Conservation (phyloP, 345 rosid species). For the Turritis glabra region DNA sequence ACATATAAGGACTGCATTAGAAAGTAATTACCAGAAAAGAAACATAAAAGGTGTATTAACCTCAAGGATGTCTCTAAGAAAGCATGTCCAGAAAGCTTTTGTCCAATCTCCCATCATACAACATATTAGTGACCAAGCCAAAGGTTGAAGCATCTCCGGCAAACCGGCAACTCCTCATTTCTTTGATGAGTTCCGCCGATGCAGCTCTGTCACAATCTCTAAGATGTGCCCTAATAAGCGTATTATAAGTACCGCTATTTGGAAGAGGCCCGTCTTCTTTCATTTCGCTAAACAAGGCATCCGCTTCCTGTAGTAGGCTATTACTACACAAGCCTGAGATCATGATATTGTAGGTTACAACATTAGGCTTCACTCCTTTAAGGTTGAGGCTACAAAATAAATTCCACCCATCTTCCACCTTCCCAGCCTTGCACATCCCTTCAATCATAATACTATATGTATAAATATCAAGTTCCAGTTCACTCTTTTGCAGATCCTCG, state of each 20-base stretch:
- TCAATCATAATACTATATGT: background rate
- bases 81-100: background rate
- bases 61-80: too few relatives aligned
- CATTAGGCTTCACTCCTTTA: background rate
- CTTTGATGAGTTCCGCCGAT: background rate
- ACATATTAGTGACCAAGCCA: background rate
- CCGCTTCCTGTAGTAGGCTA: fast-evolving
- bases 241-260: background rate
- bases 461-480: fast-evolving
- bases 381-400: background rate
- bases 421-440: background rate
- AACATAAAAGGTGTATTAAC: too few relatives aligned
- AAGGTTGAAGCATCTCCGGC: background rate
- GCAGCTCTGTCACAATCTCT: background rate
- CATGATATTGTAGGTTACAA: background rate
- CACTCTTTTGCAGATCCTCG: background rate
- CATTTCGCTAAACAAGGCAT: background rate
- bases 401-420: background rate
- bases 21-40: too few relatives aligned
- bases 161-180: background rate
- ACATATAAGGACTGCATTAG: too few relatives aligned
- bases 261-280: background rate
- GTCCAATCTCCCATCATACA: background rate
- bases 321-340: background rate
- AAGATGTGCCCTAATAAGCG: background rate